Conservation (phyloP, 179 eudicot species). For the Beta macrorhiza region DNA sequence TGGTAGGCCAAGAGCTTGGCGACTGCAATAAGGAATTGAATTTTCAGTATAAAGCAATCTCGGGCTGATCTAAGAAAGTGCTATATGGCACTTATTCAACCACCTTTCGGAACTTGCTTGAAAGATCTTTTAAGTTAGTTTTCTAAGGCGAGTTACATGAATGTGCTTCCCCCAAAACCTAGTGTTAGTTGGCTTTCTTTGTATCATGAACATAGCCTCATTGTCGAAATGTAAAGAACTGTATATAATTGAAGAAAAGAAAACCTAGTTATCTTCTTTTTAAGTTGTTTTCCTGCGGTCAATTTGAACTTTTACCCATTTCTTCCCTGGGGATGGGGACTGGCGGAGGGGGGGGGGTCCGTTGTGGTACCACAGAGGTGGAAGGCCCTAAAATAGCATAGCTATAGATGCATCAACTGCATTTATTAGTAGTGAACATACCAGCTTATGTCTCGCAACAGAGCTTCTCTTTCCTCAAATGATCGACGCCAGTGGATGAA, state of each 20-base stretch:
- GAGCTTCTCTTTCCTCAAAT: constrained; percentile 95
- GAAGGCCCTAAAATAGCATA: not conserved
- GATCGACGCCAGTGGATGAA: constrained; percentile 92
- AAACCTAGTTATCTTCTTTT: not conserved
- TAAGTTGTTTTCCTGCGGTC: not conserved
- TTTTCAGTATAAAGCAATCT: constrained; percentile 15
- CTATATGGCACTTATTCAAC: not conserved
- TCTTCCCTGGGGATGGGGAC: not conserved
- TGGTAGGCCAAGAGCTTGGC: constrained; percentile 84
- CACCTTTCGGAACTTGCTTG: too few relatives aligned
- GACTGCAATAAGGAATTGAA: constrained; percentile 45
- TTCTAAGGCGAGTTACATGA: not conserved
- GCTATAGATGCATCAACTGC: not conserved
- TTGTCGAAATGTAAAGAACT: not conserved
- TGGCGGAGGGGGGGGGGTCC: not conserved
- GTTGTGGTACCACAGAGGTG: not conserved
- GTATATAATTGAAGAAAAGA: not conserved
- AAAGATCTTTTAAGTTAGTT: not conserved
- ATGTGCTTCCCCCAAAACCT: not conserved
- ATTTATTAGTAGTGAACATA: constrained; percentile 29
- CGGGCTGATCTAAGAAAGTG: not conserved
- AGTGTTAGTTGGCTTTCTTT: not conserved
- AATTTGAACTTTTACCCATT: not conserved
- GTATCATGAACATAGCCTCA: not conserved
- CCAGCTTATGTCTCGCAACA: constrained; percentile 92